phyloP scores from a whole-genome alignment of 345 rosid species.

The Eucalyptus microcorys region DNA sequence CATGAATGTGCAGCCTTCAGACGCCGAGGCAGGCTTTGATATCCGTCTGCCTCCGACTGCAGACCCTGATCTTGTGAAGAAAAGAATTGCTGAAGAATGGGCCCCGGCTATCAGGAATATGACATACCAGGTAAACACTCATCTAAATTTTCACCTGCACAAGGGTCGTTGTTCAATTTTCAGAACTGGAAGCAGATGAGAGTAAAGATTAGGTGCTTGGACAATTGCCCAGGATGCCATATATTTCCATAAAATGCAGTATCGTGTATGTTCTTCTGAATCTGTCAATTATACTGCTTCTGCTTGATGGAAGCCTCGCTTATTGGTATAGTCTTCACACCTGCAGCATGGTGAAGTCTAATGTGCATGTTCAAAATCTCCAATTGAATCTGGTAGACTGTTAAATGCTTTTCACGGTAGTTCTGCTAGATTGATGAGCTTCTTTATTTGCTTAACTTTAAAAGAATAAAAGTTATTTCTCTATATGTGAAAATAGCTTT shows the following conservation, averaged over 20 bases:
- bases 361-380: not conserved
- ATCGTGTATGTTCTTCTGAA: not conserved
- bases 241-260: not conserved
- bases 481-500: not conserved
- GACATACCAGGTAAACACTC: conserved; percentile 44
- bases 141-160: not conserved
- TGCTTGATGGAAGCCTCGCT: not conserved
- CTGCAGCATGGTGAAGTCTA: not conserved
- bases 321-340: not conserved
- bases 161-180: not conserved
- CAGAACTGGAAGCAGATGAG: not conserved
- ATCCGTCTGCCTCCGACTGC: conserved; percentile 69
- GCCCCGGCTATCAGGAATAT: conserved; percentile 75
- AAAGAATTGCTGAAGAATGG: conserved; percentile 75
- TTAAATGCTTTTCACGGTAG: not conserved
- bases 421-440: not conserved
- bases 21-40: conserved; percentile 90
- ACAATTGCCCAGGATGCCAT: not conserved
- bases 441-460: not conserved
- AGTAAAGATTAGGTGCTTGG: not conserved
- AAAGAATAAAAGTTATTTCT: not conserved
- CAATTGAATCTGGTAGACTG: not conserved
- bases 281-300: not conserved
- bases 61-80: conserved; percentile 50
- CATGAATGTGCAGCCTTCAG: conserved; percentile 94